Conservation (phyloP, 2,329 filamentous ascomycete species). For the Simplicillium sp. region DNA sequence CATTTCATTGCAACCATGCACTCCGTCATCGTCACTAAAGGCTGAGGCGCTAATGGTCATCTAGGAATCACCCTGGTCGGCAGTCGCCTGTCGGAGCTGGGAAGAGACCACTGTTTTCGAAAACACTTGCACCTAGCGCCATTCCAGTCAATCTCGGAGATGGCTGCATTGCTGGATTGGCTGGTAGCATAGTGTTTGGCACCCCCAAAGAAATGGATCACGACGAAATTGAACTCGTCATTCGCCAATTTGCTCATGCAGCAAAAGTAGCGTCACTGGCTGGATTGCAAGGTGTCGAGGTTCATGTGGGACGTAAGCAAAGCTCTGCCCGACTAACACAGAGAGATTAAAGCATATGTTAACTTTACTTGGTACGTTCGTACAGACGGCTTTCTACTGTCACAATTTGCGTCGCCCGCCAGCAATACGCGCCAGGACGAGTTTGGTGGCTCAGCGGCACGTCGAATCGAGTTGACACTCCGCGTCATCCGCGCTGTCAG, state of each 20-base stretch:
- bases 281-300: constrained; percentile 37
- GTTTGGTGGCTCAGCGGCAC: constrained; percentile 35
- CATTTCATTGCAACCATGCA: too few species aligned
- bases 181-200: constrained; percentile 38
- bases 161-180: constrained; percentile 25
- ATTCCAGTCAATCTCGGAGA: constrained; percentile 19
- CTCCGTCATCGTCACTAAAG: too few species aligned
- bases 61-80: constrained; percentile 54
- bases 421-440: constrained; percentile 34
- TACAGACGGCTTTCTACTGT: constrained; percentile 39
- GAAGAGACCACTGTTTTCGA: constrained; percentile 35
- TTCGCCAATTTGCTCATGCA: constrained; percentile 45
- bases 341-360: too few species aligned
- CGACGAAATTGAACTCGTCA: constrained; percentile 40
- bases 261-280: constrained; percentile 48
- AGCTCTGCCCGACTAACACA: too few species aligned
- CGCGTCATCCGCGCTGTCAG: constrained; percentile 32
- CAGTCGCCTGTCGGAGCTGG: constrained; percentile 26
- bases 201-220: constrained; percentile 40
- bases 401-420: constrained; percentile 30
- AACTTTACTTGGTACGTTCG: too few species aligned
- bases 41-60: too few species aligned
- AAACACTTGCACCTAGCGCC: constrained; percentile 29
- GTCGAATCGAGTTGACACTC: constrained; percentile 35
- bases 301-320: too few species aligned